These are phyloP conservation scores for Phellopilus nigrolimitatus DNA, from an alignment of 1,284 basidiomycete species.

Conservation along the genomic window DNA sequence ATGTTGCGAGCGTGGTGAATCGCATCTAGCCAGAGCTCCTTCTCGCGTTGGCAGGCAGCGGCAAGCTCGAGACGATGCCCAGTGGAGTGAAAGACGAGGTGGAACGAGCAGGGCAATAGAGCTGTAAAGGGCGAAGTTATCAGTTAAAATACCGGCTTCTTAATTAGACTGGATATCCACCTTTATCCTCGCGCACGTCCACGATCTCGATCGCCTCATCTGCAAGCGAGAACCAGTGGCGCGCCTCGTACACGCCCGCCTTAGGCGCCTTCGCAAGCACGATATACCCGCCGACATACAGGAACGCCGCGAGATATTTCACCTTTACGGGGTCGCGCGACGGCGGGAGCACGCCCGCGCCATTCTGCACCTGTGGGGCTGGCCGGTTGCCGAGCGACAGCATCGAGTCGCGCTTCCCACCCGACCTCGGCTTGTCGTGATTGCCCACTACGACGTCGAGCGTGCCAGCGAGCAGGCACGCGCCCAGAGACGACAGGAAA, in stretches of 20 bases:
- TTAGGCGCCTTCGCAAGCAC: conserved; percentile 83
- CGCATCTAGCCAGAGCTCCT: conserved; percentile 74
- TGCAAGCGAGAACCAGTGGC: conserved; percentile 78
- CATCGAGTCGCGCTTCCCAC: conserved; percentile 11
- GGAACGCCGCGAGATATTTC: conserved; percentile 84
- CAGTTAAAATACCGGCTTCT: conserved; percentile 10
- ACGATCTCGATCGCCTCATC: conserved; percentile 54
- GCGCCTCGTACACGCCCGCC: conserved; percentile 76
- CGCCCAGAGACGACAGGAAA: conserved; percentile 68
- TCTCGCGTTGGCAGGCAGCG: conserved; percentile 77
- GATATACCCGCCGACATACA: conserved; percentile 82
- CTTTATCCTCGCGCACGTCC: conserved; percentile 67
- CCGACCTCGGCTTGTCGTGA: background rate
- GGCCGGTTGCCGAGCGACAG: conserved; percentile 43
- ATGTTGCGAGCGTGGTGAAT: conserved; percentile 45
- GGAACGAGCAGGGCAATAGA: conserved; percentile 75
- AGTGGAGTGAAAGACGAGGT: conserved; percentile 49
- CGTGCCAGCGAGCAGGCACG: conserved; percentile 73
- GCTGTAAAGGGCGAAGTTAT: conserved; percentile 38
- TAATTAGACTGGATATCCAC: conserved; percentile 35
- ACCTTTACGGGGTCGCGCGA: conserved; percentile 51
- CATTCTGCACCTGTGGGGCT: conserved; percentile 32
- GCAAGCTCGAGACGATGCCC: conserved; percentile 60
- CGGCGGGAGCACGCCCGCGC: conserved; percentile 32
- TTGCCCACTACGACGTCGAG: conserved; percentile 61